Evolutionary conservation across 805 yeast genomes (phyloP), one percentile per base, ranked within the genome.

Genomic region (Debaryomyces tyrocola): DNA sequence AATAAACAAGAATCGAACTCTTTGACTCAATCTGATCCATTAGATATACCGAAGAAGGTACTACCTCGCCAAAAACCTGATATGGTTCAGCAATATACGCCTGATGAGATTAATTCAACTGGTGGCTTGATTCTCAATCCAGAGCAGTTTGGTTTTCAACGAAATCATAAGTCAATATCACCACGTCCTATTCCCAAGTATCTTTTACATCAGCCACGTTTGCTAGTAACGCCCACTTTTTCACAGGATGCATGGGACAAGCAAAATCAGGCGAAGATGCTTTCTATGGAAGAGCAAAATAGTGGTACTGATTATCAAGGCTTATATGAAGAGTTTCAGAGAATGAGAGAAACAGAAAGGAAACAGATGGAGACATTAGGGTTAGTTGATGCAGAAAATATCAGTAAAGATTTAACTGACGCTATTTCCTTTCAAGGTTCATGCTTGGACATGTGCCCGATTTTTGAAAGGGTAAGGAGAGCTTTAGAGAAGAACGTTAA

Each of bases 391-490:
- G 85, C 84, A 38, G 96, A 89, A 53, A 90, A 90, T 52, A 81
- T 80, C 0, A 80, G 90, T 36, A 90, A 90, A 64, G 83, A 85
- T 45, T 73, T 94, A n/a, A 83, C 80, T 49, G 96, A 92, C 49
- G 99, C 98, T 1, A 89, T 94, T 43, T 64, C 77, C 2, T 94
- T 94, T 60, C 80, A 81, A 48, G 99, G 99, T 3, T 79, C 96
- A 1, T 94, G 99, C 64, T 63, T 72, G 37, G 96, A 90, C 50
- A 94, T 92, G 98, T 94, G 99, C 64, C 98, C 99, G 0, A 80
- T 82, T 0, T 92, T 84, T 67, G 99, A 94, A 67, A 78, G 98
- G 56, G 86, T 91, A 1, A 78, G 96, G 60, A 78, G 99, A 67
- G 79, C 86, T 2, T 81, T 84, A 46, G 96, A 94, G 62, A 90